Evolutionary conservation across 1,284 basidiomycete species (phyloP).

Genomic region (Puccinia brachypodii): DNA sequence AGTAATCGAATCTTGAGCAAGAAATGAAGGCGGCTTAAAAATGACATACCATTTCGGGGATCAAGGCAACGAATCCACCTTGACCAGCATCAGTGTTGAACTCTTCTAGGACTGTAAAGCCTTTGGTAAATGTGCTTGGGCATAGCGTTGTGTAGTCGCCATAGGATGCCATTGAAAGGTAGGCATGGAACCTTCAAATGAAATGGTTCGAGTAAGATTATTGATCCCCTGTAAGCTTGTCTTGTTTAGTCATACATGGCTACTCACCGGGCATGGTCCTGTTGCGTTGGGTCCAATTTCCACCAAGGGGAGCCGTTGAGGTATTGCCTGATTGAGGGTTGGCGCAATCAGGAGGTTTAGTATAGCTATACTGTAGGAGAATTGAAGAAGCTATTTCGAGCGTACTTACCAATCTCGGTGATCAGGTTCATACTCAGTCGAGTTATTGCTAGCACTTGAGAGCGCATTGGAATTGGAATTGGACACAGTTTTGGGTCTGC

Average conservation of each 20-base stretch:
- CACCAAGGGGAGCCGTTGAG: slow-evolving; percentile 36
- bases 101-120: slow-evolving; percentile 48
- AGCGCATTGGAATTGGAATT: not conserved
- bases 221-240: not conserved
- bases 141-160: slow-evolving; percentile 48
- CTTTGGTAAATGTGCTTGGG: slow-evolving; percentile 50
- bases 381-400: not conserved
- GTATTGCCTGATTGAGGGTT: slow-evolving; percentile 9
- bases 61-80: slow-evolving; percentile 47
- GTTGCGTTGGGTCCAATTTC: slow-evolving; percentile 19
- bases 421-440: not conserved
- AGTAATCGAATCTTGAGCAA: not conserved
- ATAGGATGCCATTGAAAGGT: slow-evolving; percentile 49
- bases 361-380: not conserved
- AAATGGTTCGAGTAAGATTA: slow-evolving; percentile 10
- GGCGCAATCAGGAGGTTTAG: not conserved
- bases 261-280: slow-evolving; percentile 17
- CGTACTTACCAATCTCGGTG: slow-evolving; percentile 4
- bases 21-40: not conserved
- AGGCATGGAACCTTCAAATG: slow-evolving; percentile 40
- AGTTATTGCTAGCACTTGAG: no score
- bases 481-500: not conserved
- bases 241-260: not conserved
- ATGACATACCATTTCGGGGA: slow-evolving; percentile 48
- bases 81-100: slow-evolving; percentile 49